Evolutionary conservation across 2,329 filamentous ascomycete genomes (phyloP), one percentile per base, ranked within the genome.

Genomic region (Diaporthe citriasiana): DNA sequence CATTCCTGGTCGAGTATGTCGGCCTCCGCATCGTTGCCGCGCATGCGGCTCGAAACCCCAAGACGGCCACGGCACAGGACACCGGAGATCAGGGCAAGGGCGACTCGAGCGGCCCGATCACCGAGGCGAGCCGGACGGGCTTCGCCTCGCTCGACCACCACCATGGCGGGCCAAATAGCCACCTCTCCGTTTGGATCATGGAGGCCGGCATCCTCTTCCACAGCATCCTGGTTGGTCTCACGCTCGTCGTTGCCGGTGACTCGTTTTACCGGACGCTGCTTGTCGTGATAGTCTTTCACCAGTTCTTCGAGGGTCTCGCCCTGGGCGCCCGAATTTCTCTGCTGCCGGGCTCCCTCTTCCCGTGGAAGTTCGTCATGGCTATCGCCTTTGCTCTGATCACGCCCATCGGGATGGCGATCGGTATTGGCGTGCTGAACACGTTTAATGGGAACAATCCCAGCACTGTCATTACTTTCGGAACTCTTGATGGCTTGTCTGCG

Each of bases 361-460:
- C 56, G 7, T 51, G 40, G 53, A 93, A 94, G 79, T 82, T 91
- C 3, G 75, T 90, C 17, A 90, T 95, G 83, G 93, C 89, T 0
- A 77, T 82, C 1, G 86, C 88, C 0, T 95, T 95, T 78, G 89
- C 92, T 0, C 83, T 95, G 35, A 90, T 94, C 71, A 95, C 93
- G 0, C 93, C 93, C 0, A 84, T 94, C 40, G 94, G 93, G 15
- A 95, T 95, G 93, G 93, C 91, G 0, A 95, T 96, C 74, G 93
- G 94, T 0, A 91, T 95, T 45, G 93, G 92, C 3, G 92, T 93
- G 4, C 82, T 95, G 38, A 83, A 91, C 50, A 81, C 86, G 12
- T 95, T 95, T 83, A 95, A 95, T 78, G 93, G 93, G 5, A 94
- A 93, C 78, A 89, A 94, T 77, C 88, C 86, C 4, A 86, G 87